Percentiles rank a stretch among this genome's conserved stretches.
phyloP scores from a whole-genome alignment of 257 asterid species.

The Datura wrightii region DNA sequence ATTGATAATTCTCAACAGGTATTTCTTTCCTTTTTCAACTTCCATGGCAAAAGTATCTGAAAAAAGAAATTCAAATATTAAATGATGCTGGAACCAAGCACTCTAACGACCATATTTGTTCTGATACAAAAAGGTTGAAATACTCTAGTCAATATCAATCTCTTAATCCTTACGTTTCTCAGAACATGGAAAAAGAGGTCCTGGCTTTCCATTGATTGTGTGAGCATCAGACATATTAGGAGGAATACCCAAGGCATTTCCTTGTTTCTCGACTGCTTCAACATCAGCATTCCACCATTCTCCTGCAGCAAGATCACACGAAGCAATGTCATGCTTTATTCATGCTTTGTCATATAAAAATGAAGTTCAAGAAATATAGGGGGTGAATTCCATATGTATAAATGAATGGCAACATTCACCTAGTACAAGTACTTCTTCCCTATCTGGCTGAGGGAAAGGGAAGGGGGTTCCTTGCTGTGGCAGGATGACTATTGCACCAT shows the following conservation, averaged over 20 bases:
- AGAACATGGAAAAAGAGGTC: constrained; percentile 59
- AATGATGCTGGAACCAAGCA: not conserved
- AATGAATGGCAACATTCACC: constrained; percentile 40
- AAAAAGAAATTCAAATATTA: not conserved
- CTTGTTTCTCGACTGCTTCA: constrained; percentile 55
- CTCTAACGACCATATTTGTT: not conserved
- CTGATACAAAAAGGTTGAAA: not conserved
- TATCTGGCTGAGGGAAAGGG: constrained; percentile 58
- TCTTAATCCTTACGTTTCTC: constrained; percentile 48
- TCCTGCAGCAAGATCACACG: constrained; percentile 42
- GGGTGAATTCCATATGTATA: not conserved
- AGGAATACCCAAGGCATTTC: constrained; percentile 52
- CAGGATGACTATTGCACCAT: constrained; percentile 60
- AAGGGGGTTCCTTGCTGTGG: constrained; percentile 58
- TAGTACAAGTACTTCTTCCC: constrained; percentile 56
- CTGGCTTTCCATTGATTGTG: constrained; percentile 65
- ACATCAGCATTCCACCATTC: constrained; percentile 72
- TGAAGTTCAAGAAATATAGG: not conserved
- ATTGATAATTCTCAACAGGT: constrained; percentile 53
- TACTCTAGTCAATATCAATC: not conserved
- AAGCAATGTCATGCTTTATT: not conserved
- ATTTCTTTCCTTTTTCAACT: constrained; percentile 57
- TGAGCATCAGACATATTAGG: constrained; percentile 68
- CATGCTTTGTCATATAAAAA: not conserved
- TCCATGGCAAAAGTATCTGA: constrained; percentile 61